Conservation (phyloP, 352 stramenopile species). For the Globisporangium heterothallicum region DNA sequence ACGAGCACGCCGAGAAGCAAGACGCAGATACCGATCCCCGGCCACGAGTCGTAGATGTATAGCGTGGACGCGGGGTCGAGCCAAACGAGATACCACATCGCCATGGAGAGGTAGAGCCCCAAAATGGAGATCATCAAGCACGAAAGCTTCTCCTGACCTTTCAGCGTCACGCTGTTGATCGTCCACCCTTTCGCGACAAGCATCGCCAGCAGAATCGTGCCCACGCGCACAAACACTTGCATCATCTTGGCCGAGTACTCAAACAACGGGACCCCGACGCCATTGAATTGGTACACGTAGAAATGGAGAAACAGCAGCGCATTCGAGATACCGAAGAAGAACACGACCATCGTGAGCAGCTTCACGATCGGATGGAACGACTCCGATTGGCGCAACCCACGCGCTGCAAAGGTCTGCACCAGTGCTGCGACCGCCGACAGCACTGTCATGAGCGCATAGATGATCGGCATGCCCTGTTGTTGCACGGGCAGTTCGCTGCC, state of each 20-base stretch:
- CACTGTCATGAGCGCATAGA: slow-evolving; percentile 48
- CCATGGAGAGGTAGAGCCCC: slow-evolving; percentile 66
- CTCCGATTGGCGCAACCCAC: slow-evolving; percentile 42
- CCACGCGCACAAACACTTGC: slow-evolving; percentile 66
- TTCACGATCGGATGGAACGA: slow-evolving; percentile 79
- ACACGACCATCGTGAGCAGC: slow-evolving; percentile 56
- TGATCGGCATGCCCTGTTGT: slow-evolving; percentile 44
- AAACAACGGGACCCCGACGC: slow-evolving; percentile 62
- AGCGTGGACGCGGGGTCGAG: slow-evolving; percentile 70
- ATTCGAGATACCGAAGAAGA: slow-evolving; percentile 62
- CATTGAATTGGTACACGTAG: slow-evolving; percentile 50
- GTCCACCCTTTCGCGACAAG: slow-evolving; percentile 77
- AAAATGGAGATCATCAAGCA: slow-evolving; percentile 58
- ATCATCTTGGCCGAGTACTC: slow-evolving; percentile 66
- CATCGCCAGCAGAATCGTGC: slow-evolving; percentile 66
- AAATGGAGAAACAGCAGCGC: slow-evolving; percentile 58
- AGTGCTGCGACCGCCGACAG: slow-evolving; percentile 27
- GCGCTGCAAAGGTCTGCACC: slow-evolving; percentile 41
- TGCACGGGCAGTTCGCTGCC: slow-evolving; percentile 65
- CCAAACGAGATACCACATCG: slow-evolving; percentile 80
- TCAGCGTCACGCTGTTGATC: slow-evolving; percentile 57
- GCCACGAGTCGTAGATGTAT: slow-evolving; percentile 83
- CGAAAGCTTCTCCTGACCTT: slow-evolving; percentile 63
- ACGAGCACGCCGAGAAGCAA: slow-evolving; percentile 52
- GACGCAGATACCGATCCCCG: slow-evolving; percentile 54